These are phyloP conservation scores for Xanthoceras sorbifolium DNA, from an alignment of 345 rosid genomes.

Conservation along the genomic window DNA sequence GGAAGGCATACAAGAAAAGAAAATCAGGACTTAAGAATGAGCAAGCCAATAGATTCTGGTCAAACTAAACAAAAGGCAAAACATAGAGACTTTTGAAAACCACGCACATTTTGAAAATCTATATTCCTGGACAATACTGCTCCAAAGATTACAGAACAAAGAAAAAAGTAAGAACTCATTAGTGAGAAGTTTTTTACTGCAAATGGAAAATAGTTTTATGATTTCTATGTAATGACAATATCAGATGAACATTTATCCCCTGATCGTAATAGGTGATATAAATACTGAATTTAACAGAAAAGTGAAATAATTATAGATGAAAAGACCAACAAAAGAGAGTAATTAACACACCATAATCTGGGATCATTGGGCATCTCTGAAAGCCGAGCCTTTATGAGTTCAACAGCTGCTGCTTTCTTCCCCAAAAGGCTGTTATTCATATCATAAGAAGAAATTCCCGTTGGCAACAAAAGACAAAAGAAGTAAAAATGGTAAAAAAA, in stretches of 20 bases:
- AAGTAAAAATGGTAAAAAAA: neutral
- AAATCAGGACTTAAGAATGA: neutral
- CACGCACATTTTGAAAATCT: neutral
- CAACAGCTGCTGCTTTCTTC: conserved; percentile 92
- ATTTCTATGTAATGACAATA: neutral
- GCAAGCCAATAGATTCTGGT: neutral
- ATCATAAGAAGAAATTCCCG: conserved; percentile 12
- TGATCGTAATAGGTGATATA: neutral
- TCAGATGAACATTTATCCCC: neutral
- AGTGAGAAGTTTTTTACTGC: neutral
- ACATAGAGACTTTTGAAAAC: neutral
- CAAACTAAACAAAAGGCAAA: neutral
- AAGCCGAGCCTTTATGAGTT: conserved; percentile 71
- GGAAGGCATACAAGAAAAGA: neutral
- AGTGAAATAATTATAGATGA: conserved; percentile 8
- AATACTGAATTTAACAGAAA: too few species aligned
- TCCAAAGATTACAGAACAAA: neutral
- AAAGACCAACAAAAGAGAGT: neutral
- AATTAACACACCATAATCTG: conserved; percentile 61
- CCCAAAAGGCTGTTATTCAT: conserved; percentile 60
- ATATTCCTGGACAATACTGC: neutral
- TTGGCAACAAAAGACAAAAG: conserved; percentile 16
- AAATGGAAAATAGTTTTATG: neutral
- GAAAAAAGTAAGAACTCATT: neutral
- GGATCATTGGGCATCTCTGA: conserved; percentile 74